These are phyloP conservation scores for Xylaria sp. DNA, from an alignment of 2,329 filamentous ascomycete genomes.

Conservation along the genomic window DNA sequence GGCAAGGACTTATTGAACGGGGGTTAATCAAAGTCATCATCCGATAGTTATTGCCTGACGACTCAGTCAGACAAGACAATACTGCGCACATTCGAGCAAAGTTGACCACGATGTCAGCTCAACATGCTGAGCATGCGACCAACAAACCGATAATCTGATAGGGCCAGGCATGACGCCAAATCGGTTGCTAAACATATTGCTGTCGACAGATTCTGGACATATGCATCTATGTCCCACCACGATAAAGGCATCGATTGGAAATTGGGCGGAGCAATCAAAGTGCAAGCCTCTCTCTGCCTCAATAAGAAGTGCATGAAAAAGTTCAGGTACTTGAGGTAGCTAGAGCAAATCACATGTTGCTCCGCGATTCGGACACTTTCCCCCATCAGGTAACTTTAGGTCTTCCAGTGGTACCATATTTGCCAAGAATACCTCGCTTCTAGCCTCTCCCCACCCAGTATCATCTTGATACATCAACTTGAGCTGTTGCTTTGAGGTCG, in stretches of 20 bases:
- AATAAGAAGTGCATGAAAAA: slow-evolving; percentile 22
- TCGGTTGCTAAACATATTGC: slow-evolving; percentile 9
- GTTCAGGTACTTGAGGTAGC: slow-evolving; percentile 1
- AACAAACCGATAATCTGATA: slow-evolving; percentile 27
- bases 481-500: not conserved
- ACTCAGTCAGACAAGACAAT: not conserved
- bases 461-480: not conserved
- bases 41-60: slow-evolving; percentile 7
- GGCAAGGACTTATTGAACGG: slow-evolving; percentile 10
- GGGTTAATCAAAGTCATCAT: slow-evolving; percentile 7
- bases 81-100: not conserved
- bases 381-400: slow-evolving; percentile 10
- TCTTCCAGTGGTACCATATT: slow-evolving; percentile 11
- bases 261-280: slow-evolving; percentile 22
- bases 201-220: slow-evolving; percentile 21
- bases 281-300: slow-evolving; percentile 19
- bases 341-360: slow-evolving; percentile 31
- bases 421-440: slow-evolving; percentile 24
- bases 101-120: not conserved
- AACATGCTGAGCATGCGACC: slow-evolving; percentile 22
- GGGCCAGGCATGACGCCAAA: slow-evolving; percentile 11
- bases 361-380: slow-evolving; percentile 23
- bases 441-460: not conserved
- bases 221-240: slow-evolving; percentile 21
- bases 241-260: slow-evolving; percentile 13